These are phyloP conservation scores for Scutellaria minor DNA, from an alignment of 257 asterid species.

Conservation along the genomic window DNA sequence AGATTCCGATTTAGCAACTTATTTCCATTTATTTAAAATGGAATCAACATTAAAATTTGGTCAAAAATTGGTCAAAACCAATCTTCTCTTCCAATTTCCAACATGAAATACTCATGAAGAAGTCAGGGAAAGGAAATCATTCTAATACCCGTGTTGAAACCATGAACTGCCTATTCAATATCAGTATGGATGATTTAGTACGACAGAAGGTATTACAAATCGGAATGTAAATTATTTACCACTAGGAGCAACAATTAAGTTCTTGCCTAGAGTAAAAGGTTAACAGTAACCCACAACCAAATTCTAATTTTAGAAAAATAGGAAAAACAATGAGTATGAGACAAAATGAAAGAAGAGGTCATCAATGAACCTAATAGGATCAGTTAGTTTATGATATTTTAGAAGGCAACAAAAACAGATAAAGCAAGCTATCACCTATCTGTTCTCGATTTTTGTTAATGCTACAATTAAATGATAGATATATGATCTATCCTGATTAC, in stretches of 20 bases:
- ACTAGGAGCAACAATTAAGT: not conserved
- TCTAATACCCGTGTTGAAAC: constrained; percentile 58
- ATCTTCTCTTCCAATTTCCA: no score
- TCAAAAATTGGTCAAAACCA: no score
- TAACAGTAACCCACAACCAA: not conserved
- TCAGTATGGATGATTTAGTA: not conserved
- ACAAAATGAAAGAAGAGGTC: not conserved
- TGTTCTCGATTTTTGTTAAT: not conserved
- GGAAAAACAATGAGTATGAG: not conserved
- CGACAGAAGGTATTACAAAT: not conserved
- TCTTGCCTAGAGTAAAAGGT: not conserved
- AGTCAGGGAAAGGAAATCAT: not conserved
- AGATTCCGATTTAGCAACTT: no score
- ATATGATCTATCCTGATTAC: constrained; percentile 2
- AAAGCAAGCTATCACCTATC: constrained; percentile 3
- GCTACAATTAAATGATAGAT: not conserved
- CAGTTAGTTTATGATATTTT: not conserved
- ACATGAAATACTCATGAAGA: constrained; percentile 2
- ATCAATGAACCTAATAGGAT: not conserved
- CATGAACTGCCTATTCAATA: constrained; percentile 61
- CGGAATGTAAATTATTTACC: not conserved
- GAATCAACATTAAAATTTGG: no score
- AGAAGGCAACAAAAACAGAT: not conserved
- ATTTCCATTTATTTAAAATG: no score
- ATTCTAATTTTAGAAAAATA: not conserved